Base-by-base conservation (phyloP, 768 basidiomycete genomes). In the Auriculariales sp. region DNA sequence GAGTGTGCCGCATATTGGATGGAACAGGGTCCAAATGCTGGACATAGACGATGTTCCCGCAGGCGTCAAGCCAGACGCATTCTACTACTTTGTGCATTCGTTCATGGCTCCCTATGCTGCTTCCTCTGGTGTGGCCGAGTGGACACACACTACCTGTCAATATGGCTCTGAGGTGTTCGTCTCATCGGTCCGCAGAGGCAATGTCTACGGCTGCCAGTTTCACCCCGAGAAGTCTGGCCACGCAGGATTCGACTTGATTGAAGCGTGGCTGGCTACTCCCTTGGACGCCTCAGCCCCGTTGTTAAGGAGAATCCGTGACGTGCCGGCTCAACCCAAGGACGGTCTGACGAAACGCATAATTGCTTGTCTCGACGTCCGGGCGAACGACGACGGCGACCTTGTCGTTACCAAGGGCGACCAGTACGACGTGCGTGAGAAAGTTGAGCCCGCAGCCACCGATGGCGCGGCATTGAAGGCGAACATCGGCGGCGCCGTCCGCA, bases 341-440 rank as follows among this genome's bases (percentile, higher is more conserved):
- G 74, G 78, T 10, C 77, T 94, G 53, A 94, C 92, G 2, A 97
- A 89, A 64, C 86, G 95, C 44, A 84, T 99, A 61, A 77, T 98
- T 55, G 94, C 95, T 14, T 97, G 94, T 64, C 79, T 99, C 77
- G 95, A 99, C 63, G 94, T 99, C 19, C 83, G 95, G 39, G 79
- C 92, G 17, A 98, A 98, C 64, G 95, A 99, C 62, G 63, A 80
- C 12, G 95, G 95, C 27, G 95, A 99, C 63, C 79, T 99, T 48
- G 92, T 99, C 52, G 95, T 99, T 1, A 99, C 95, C 35, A 99
- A 99, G 68, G 95, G 95, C 51, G 95, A 99, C 64, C 95, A 95
- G 63, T 99, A 99, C 67, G 91, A 97, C 62, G 93, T 97, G 15
- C 87, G 93, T 49, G 93, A 97, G 65, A 90, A 83, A 59, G 62